Base-by-base conservation (phyloP, 2,329 filamentous ascomycete genomes). In the Ambrosiella cleistominuta region DNA sequence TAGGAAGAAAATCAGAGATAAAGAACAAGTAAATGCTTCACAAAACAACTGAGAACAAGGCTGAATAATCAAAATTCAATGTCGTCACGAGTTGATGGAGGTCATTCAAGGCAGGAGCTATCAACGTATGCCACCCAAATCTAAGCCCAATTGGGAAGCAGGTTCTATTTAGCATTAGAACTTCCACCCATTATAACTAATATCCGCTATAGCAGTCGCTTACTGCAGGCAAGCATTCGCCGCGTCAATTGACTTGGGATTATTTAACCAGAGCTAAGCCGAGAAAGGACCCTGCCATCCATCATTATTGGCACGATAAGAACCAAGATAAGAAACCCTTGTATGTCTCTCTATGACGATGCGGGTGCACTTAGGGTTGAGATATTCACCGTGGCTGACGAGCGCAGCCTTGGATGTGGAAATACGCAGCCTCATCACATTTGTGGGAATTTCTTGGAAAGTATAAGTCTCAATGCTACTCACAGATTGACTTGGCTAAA, bases 171-270 rank as follows among this genome's bases (percentile, higher is more conserved):
- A 42, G 39, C 39, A 42, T n/a, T 42, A 42, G 6, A 42, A 11
- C 6, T 12, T 12, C 39, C 39, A 71, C 68, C 68, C 68, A 70
- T 3, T 27, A 27, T 27, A 27, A 27, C 27, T 27, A 27, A 27
- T 5, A 27, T 27, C 27, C 27, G 27, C 27, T 27, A 27, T 27
- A 27, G 27, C 27, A 3, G 27, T 27, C 4, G 19, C 27, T 27
- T 27, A 5, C 27, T 68, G 61, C 62, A 62, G 61, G 63, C 55
- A 57, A 55, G 62, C 60, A 60, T 59, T 61, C 62, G 58, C 56
- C 60, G 56, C 56, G 49, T 53, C 49, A 60, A 51, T 49, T 40
- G 37, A 52, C 7, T 12, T 35, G 38, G 42, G 58, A 57, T 57
- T 42, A 39, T 60, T 62, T 42, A 62, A 37, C 62, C 63, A 62